Base-by-base conservation (phyloP, 306 rosid genomes). In the Trichosanthes truncata region DNA sequence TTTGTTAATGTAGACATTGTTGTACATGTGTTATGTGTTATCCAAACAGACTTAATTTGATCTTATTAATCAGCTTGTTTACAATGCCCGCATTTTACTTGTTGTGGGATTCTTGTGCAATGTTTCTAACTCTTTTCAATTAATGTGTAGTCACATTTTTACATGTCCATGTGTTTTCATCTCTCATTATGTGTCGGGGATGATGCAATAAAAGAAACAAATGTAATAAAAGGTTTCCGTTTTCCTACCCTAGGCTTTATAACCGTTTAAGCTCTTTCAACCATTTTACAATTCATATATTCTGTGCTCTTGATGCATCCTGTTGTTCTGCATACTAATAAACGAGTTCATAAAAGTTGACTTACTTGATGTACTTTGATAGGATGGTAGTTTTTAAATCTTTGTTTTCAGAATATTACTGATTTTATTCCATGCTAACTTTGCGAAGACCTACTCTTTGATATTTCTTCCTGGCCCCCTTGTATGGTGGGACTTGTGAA, bases 391-490 rank as follows among this genome's bases (percentile, higher is more conserved):
- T 65, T 35, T 10, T 60, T 33, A 65, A 33, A 65, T 63, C 45
- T 63, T 63, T 17, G 23, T 31, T 33, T 61, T 63, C 4, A 15
- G 45, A 33, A 31, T 6, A 31, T 48, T 12, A 23, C 21, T 14
- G 55, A 69, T 69, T 43, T 14, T 71, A 1, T 43, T 71, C 33
- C 33, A 2, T 40, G 43, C 43, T 25, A 38, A 29, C 21, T 26
- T 45, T 76, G 33, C 6, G 13, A 57, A 76, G 51, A 76, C 33
- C 78, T 23, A 18, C 43, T 20, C 17, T 33, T 52, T 46, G 33
- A 51, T 76, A 57, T 76, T 76, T 57, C 51, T 78, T 46, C 74
- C n/a, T 77, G 38, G 53, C 29, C 20, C 51, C 36, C 10, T 79
- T 14, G 36, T 46, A n/a, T 18, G 57, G 23, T 69, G 57, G 25